A percentile compares a stretch with the other conserved stretches of the same genome.
Evolutionary conservation across 1,139 yeast species (phyloP).

Genomic region (Debaryomyces coudertii): DNA sequence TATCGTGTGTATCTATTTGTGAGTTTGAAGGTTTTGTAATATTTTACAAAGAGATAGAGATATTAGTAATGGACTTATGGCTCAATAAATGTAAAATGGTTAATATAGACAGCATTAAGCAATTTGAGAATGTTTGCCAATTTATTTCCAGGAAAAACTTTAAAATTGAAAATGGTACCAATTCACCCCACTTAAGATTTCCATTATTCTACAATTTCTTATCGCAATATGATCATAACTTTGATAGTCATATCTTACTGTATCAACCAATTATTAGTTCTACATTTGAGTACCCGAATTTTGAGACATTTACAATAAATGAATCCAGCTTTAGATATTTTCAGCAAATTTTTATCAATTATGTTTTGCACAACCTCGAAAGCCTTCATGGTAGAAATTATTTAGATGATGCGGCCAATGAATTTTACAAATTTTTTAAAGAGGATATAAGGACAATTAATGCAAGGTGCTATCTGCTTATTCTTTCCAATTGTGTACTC

Average conservation of each 20-base stretch:
- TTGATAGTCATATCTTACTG: neutral
- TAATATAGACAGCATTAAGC: conserved; percentile 16
- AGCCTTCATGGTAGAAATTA: neutral
- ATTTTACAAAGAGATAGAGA: conserved; percentile 17
- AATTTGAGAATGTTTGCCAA: conserved; percentile 27
- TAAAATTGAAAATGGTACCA: conserved; percentile 22
- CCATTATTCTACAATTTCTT: conserved; percentile 28
- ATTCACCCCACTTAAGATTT: conserved; percentile 30
- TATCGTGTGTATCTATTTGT: neutral
- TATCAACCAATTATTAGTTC: conserved; percentile 10
- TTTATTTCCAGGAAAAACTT: conserved; percentile 17
- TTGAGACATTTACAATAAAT: neutral
- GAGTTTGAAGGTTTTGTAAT: conserved; percentile 1
- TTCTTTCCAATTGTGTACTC: conserved; percentile 2
- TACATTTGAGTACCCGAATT: conserved; percentile 8
- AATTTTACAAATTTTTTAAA: conserved; percentile 7
- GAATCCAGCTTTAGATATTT: conserved; percentile 12
- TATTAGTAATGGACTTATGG: conserved; percentile 22
- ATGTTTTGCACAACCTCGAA: conserved; percentile 9
- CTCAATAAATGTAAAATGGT: conserved; percentile 20
- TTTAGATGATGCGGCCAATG: conserved; percentile 1
- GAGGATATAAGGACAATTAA: neutral
- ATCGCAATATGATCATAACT: conserved; percentile 7
- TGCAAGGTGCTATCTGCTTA: neutral
- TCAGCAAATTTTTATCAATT: conserved; percentile 10